phyloP scores from a whole-genome alignment of 352 stramenopile species.

The Phytophthora cactorum region DNA sequence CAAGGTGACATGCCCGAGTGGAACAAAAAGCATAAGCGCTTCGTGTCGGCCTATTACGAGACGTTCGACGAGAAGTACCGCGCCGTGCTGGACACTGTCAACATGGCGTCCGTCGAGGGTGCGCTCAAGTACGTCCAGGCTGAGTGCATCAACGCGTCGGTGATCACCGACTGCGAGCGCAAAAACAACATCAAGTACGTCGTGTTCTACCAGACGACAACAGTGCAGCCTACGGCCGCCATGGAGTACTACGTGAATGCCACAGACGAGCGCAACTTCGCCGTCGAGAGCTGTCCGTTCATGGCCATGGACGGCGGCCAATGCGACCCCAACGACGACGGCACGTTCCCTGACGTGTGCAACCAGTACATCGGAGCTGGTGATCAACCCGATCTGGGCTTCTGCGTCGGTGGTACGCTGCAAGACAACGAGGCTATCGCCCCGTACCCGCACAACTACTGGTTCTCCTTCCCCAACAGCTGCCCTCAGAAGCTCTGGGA shows the following conservation, averaged over 20 bases:
- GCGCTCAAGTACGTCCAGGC: conserved; percentile 73
- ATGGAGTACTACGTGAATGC: conserved; percentile 57
- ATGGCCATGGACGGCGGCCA: conserved; percentile 64
- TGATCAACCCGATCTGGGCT: conserved; percentile 52
- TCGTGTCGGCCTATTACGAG: conserved; percentile 45
- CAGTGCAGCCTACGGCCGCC: conserved; percentile 48
- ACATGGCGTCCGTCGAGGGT: conserved; percentile 60
- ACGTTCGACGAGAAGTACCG: conserved; percentile 53
- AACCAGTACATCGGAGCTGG: conserved; percentile 62
- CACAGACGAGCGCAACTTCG: conserved; percentile 37
- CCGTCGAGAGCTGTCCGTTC: conserved; percentile 61
- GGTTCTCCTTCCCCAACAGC: conserved; percentile 85
- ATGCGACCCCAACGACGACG: conserved; percentile 51
- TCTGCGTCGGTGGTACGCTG: conserved; percentile 54
- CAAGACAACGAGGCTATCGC: conserved; percentile 57
- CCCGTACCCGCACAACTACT: conserved; percentile 82
- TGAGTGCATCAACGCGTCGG: conserved; percentile 62
- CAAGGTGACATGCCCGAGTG: conserved; percentile 53
- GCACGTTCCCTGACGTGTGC: conserved; percentile 46
- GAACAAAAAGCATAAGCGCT: conserved; percentile 40
- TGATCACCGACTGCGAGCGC: conserved; percentile 46
- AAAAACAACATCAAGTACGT: conserved; percentile 69
- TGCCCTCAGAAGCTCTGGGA: conserved; percentile 55
- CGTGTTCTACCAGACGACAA: conserved; percentile 64
- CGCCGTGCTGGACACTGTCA: conserved; percentile 57